Percentiles rank a stretch among this genome's conserved stretches.
phyloP scores from a whole-genome alignment of 495 filamentous ascomycete genomes.

The Annulohypoxylon nitens region DNA sequence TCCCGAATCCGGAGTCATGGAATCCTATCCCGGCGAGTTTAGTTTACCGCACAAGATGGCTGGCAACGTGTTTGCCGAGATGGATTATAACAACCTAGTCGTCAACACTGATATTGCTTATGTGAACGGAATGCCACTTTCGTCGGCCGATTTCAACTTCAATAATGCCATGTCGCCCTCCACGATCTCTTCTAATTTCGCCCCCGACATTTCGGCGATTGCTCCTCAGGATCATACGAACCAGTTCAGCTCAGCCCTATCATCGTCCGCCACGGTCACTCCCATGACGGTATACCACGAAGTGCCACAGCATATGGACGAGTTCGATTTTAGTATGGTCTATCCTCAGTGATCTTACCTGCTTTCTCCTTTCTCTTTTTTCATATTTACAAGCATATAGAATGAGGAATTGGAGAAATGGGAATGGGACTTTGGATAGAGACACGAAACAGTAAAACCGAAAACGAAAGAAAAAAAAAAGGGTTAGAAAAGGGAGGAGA shows the following conservation, averaged over 20 bases:
- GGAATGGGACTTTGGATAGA: neutral
- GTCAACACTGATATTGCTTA: constrained; percentile 48
- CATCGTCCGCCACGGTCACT: constrained; percentile 58
- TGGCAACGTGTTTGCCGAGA: constrained; percentile 41
- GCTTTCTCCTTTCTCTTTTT: constrained; percentile 14
- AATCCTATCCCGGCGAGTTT: constrained; percentile 41
- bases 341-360: constrained; percentile 41
- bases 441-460: constrained; percentile 5
- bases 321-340: constrained; percentile 44
- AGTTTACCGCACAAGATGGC: constrained; percentile 43
- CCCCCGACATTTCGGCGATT: constrained; percentile 37
- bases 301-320: constrained; percentile 36
- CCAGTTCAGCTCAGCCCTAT: constrained; percentile 55
- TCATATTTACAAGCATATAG: constrained; percentile 8
- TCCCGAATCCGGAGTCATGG: constrained; percentile 27
- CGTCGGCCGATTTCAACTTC: constrained; percentile 56
- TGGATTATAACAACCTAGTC: constrained; percentile 47
- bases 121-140: constrained; percentile 54
- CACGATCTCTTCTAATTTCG: constrained; percentile 45
- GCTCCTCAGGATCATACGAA: constrained; percentile 47
- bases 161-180: constrained; percentile 42
- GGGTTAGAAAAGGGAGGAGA: constrained; percentile 1
- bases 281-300: constrained; percentile 50
- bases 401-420: neutral
- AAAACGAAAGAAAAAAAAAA: constrained; percentile 20